Evolutionary conservation across 1,139 yeast species (phyloP).

Genomic region (Yamadazyma pseudoaaseri): DNA sequence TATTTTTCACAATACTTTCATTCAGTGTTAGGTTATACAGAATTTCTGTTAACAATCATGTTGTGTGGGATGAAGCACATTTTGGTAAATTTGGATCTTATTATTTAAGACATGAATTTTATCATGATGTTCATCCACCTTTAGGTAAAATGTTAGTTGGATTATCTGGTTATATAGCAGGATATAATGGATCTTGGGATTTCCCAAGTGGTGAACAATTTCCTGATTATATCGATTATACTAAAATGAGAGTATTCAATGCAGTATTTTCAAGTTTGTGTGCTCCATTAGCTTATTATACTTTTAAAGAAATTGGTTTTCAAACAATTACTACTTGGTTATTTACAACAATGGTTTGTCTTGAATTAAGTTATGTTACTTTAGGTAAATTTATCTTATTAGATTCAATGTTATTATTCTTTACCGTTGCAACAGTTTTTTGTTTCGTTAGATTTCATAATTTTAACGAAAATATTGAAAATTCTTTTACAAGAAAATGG

Average conservation of each 20-base stretch:
- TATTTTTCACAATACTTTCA: slow-evolving; percentile 47
- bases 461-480: slow-evolving; percentile 50
- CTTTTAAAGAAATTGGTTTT: slow-evolving; percentile 52
- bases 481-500: slow-evolving; percentile 75
- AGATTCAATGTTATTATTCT: slow-evolving; percentile 76
- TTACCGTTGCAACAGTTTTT: slow-evolving; percentile 81
- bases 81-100: slow-evolving; percentile 95
- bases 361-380: slow-evolving; percentile 65
- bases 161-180: slow-evolving; percentile 81
- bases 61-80: slow-evolving; percentile 73
- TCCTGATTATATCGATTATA: slow-evolving; percentile 55
- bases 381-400: slow-evolving; percentile 69
- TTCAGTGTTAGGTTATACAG: slow-evolving; percentile 54
- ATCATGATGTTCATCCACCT: slow-evolving; percentile 98
- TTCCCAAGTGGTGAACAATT: slow-evolving; percentile 61
- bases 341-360: slow-evolving; percentile 56
- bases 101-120: slow-evolving; percentile 88
- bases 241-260: slow-evolving; percentile 65
- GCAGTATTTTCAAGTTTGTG: slow-evolving; percentile 61
- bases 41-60: slow-evolving; percentile 49
- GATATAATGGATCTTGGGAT: slow-evolving; percentile 62
- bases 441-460: slow-evolving; percentile 79
- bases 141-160: slow-evolving; percentile 97
- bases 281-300: slow-evolving; percentile 63
- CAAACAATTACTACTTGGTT: slow-evolving; percentile 49